Conservation (phyloP, 495 filamentous ascomycete genomes). For the Aspergillus indologenus region DNA sequence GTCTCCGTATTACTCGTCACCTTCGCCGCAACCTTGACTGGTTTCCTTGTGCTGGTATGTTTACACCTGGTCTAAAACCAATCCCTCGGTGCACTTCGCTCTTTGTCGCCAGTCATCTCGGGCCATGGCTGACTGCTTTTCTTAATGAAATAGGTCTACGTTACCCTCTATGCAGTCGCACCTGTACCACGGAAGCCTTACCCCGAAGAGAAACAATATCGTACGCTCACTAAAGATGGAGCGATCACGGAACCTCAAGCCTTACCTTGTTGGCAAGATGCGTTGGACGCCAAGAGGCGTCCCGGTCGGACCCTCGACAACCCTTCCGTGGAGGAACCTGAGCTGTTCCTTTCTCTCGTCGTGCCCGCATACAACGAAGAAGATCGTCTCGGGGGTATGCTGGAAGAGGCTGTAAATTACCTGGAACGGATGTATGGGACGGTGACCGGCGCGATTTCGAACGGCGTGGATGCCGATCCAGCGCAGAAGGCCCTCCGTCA, state of each 20-base stretch:
- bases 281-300: conserved; percentile 52
- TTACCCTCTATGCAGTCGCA: conserved; percentile 68
- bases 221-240: conserved; percentile 67
- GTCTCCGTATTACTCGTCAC: conserved; percentile 29
- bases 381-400: conserved; percentile 72
- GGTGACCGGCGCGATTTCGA: conserved; percentile 16
- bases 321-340: conserved; percentile 44
- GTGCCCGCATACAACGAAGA: conserved; percentile 96
- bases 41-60: conserved; percentile 41
- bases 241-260: conserved; percentile 52
- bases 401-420: conserved; percentile 87
- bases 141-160: conserved; percentile 56
- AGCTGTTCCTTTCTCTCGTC: conserved; percentile 78
- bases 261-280: conserved; percentile 83
- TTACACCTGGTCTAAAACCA: background rate
- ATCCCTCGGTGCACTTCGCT: background rate
- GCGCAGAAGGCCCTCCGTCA: conserved; percentile 29
- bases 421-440: conserved; percentile 72
- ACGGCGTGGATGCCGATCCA: conserved; percentile 3
- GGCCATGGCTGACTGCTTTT: background rate
- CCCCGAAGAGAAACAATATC: conserved; percentile 82
- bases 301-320: conserved; percentile 22
- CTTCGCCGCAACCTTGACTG: conserved; percentile 28
- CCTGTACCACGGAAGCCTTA: conserved; percentile 72
- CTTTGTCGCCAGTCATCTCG: background rate